phyloP scores from a whole-genome alignment of 192 early-diverging fungal species.

The Umbelopsis sp. region DNA sequence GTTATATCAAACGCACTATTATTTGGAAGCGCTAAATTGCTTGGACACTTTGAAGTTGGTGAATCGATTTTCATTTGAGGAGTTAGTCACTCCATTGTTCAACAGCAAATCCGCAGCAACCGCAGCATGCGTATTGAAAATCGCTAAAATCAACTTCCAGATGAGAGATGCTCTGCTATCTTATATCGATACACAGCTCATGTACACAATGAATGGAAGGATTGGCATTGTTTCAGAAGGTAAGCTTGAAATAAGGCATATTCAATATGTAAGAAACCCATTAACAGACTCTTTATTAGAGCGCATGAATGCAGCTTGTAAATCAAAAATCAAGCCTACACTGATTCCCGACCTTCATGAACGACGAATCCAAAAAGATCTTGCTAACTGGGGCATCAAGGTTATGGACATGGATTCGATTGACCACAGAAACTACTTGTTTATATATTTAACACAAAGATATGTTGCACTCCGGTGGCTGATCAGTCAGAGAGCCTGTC shows the following conservation, averaged over 20 bases:
- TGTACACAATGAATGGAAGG: slow-evolving; percentile 29
- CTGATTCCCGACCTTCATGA: slow-evolving; percentile 24
- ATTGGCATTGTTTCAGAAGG: slow-evolving; percentile 29
- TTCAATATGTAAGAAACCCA: not conserved
- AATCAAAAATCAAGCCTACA: not conserved
- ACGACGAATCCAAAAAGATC: slow-evolving; percentile 33
- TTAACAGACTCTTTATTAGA: not conserved
- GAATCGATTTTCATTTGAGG: slow-evolving; percentile 18
- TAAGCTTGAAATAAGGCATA: not conserved
- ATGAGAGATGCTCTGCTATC: not conserved
- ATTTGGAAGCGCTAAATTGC: slow-evolving; percentile 25
- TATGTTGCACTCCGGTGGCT: slow-evolving; percentile 33
- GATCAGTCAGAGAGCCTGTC: slow-evolving; percentile 22
- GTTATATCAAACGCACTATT: slow-evolving; percentile 18
- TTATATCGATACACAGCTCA: not conserved
- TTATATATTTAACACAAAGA: slow-evolving; percentile 32
- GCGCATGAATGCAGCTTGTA: not conserved
- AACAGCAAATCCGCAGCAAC: not conserved
- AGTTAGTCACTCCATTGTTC: slow-evolving; percentile 19
- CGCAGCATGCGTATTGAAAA: not conserved
- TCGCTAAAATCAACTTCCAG: not conserved
- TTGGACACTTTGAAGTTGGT: slow-evolving; percentile 19
- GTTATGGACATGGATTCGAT: slow-evolving; percentile 15
- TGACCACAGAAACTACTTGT: slow-evolving; percentile 15
- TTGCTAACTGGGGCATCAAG: slow-evolving; percentile 24